Base-by-base conservation (phyloP, 2,329 filamentous ascomycete genomes). In the Phoma herbarum region DNA sequence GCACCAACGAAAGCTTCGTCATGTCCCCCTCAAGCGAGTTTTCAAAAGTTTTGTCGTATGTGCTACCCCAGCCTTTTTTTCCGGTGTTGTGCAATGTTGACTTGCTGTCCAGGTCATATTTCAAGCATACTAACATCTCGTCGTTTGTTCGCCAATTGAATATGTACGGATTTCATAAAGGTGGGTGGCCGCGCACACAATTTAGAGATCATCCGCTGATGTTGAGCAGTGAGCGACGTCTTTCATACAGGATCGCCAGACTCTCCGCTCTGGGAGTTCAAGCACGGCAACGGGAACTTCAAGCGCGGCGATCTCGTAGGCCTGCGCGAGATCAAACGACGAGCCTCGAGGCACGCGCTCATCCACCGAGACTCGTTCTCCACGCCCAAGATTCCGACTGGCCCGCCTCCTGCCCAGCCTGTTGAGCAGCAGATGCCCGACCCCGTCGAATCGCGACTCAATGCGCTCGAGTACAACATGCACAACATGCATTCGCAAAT, bases 81-180 rank as follows among this genome's bases (percentile, higher is more conserved):
- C 45, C 62, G 60, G 54, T 59, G 67, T 70, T 68, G 68, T 69
- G 69, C 62, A 74, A 68, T 45, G 59, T 63, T 69, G 63, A 68
- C 64, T 61, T 48, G 52, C 51, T 35, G 22, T 59, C 62, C 70
- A 97, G 94, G 53, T 93, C 96, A 86, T 99, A 99, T 76, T 99
- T 99, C 78, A 99, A 99, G 74, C 95, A 99, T 77, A 99, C 94
- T 68, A 99, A 99, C 74, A 97, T 98, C 61, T 98, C 95, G 11
- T 98, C 95, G 1, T 99, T 99, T 77, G 95, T 99, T 48, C 88
- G 95, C 47, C 95, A 99, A 80, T 81, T 99, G 49, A 99, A 99
- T 76, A 99, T 99, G 95, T 99, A 99, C 70, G 95, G 95, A 7
- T 99, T 99, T 78, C 95, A 99, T 77, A 99, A 99, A 90, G 93